phyloP scores from a whole-genome alignment of 2,329 filamentous ascomycete species.

The Fusarium sp. region DNA sequence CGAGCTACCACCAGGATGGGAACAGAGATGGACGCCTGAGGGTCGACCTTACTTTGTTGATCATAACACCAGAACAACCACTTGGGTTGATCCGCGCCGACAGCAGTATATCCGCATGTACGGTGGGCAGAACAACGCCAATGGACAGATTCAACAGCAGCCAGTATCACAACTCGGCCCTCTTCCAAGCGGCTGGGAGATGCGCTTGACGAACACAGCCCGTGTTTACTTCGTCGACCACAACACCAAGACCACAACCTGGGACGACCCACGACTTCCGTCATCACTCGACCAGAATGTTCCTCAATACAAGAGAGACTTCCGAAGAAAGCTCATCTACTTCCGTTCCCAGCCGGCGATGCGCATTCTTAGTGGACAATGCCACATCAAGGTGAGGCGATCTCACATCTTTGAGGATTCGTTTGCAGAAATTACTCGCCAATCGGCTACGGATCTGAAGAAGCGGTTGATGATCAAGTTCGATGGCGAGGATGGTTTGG shows the following conservation, averaged over 20 bases:
- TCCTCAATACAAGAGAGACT: constrained; percentile 99
- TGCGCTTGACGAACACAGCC: constrained; percentile 98
- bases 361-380: constrained; percentile 94
- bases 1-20: constrained; percentile 95
- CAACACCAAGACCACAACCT: constrained; percentile 99
- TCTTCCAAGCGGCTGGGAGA: constrained; percentile 97
- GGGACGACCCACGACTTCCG: constrained; percentile 95
- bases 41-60: constrained; percentile 97
- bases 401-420: constrained; percentile 99
- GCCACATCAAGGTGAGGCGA: constrained; percentile 96
- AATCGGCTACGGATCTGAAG: constrained; percentile 95
- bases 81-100: constrained; percentile 96
- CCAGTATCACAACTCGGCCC: constrained; percentile 96
- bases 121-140: constrained; percentile 83
- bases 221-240: constrained; percentile 99
- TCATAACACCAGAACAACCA: constrained; percentile 97
- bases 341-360: constrained; percentile 98
- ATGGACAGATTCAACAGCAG: constrained; percentile 93
- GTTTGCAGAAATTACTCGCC: constrained; percentile 97
- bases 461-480: constrained; percentile 99
- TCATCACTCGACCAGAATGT: constrained; percentile 98
- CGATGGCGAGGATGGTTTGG: constrained; percentile 95
- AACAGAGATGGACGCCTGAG: constrained; percentile 95
- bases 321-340: constrained; percentile 97
- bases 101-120: constrained; percentile 99